Conservation (phyloP, 495 filamentous ascomycete genomes). For the Geoglossum glabrum region DNA sequence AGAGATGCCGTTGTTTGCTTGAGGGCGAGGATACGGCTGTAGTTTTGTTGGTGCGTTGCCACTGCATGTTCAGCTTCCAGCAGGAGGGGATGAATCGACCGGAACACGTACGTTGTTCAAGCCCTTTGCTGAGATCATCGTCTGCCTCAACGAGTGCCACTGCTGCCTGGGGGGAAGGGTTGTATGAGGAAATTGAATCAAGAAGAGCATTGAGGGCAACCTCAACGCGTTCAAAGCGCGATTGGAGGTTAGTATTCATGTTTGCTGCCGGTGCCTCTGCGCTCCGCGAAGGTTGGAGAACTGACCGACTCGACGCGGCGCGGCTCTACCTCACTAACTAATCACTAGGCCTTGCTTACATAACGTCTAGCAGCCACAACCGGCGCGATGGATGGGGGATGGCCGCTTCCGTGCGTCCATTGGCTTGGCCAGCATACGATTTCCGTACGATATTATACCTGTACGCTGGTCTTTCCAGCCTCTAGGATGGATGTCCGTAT, state of each 20-base stretch:
- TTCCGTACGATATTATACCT: no score
- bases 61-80: slow-evolving; percentile 22
- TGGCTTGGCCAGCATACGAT: no score
- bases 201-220: slow-evolving; percentile 42
- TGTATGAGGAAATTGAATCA: slow-evolving; percentile 60
- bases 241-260: slow-evolving; percentile 40
- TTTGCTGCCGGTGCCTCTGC: not conserved
- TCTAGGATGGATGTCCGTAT: no score
- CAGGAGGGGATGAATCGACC: not conserved
- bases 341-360: not conserved
- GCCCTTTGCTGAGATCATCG: slow-evolving; percentile 33
- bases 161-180: slow-evolving; percentile 42
- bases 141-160: slow-evolving; percentile 48
- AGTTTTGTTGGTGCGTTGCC: slow-evolving; percentile 45
- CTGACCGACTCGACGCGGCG: no score
- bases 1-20: slow-evolving; percentile 35
- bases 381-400: no score
- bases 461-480: no score
- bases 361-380: no score
- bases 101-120: slow-evolving; percentile 32
- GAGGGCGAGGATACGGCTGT: slow-evolving; percentile 39
- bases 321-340: no score
- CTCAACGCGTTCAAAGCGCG: slow-evolving; percentile 47
- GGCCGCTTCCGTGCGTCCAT: no score
- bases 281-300: not conserved